These are phyloP conservation scores for Aurifilum marmelostoma DNA, from an alignment of 2,329 filamentous ascomycete species.

Conservation along the genomic window DNA sequence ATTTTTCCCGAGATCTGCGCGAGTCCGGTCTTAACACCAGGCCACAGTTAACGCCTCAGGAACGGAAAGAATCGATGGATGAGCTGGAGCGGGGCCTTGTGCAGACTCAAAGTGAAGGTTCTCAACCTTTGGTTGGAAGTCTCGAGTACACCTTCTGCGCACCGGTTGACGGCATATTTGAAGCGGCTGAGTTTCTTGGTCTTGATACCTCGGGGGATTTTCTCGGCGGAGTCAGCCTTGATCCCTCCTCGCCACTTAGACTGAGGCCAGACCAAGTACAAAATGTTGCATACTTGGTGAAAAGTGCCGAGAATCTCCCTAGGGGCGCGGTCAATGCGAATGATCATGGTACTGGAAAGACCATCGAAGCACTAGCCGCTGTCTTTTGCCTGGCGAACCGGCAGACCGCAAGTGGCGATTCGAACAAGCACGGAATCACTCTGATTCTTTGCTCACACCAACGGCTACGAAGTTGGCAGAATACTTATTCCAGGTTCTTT, in stretches of 20 bases:
- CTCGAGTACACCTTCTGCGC: neutral
- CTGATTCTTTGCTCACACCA: slow-evolving; percentile 13
- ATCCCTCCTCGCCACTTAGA: neutral
- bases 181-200: slow-evolving; percentile 13
- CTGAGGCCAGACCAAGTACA: slow-evolving; percentile 21
- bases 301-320: slow-evolving; percentile 2
- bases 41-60: neutral
- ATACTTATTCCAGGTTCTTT: slow-evolving; percentile 7
- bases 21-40: neutral
- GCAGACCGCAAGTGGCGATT: neutral
- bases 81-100: neutral
- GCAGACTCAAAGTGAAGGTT: neutral
- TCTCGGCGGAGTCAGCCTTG: neutral
- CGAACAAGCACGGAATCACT: neutral
- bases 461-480: slow-evolving; percentile 11
- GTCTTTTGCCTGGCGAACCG: slow-evolving; percentile 15
- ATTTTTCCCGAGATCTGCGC: neutral
- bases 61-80: neutral
- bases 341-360: slow-evolving; percentile 14
- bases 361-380: slow-evolving; percentile 11
- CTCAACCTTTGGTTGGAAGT: neutral
- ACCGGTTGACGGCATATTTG: neutral
- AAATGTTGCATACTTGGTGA: slow-evolving; percentile 17
- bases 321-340: slow-evolving; percentile 16
- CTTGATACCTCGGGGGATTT: neutral